These are phyloP conservation scores for Rhizophagus prolifer DNA, from an alignment of 192 early-diverging fungal genomes.

Conservation along the genomic window DNA sequence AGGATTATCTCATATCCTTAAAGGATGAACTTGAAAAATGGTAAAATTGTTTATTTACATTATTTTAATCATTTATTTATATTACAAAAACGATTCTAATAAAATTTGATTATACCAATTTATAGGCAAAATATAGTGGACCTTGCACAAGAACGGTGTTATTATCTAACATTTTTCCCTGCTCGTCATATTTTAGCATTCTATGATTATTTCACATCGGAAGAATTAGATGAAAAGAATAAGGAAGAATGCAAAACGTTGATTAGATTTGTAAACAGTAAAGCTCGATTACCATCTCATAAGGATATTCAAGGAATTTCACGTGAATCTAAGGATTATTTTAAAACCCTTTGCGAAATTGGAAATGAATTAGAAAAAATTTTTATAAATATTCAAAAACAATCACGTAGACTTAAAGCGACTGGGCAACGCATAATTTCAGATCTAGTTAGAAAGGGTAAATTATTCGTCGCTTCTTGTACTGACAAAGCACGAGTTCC, in stretches of 20 bases:
- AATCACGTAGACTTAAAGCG: background rate
- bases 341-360: background rate
- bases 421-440: background rate
- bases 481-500: constrained; percentile 11
- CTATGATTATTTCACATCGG: constrained; percentile 25
- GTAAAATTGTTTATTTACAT: background rate
- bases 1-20: background rate
- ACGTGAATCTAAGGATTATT: background rate
- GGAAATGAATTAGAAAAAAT: background rate
- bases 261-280: background rate
- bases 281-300: background rate
- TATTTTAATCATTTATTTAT: background rate
- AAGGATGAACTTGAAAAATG: constrained; percentile 12
- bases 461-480: constrained; percentile 31
- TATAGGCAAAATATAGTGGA: constrained; percentile 11
- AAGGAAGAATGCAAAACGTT: background rate
- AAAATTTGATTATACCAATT: background rate
- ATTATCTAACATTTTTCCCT: constrained; percentile 28
- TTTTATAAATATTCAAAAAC: background rate
- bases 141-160: constrained; percentile 8
- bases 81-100: background rate
- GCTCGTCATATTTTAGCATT: constrained; percentile 26
- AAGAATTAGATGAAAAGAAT: background rate
- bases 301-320: constrained; percentile 10
- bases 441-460: constrained; percentile 14